Conservation (phyloP, 1,139 yeast genomes). For the Petasospora rhodanensis region DNA sequence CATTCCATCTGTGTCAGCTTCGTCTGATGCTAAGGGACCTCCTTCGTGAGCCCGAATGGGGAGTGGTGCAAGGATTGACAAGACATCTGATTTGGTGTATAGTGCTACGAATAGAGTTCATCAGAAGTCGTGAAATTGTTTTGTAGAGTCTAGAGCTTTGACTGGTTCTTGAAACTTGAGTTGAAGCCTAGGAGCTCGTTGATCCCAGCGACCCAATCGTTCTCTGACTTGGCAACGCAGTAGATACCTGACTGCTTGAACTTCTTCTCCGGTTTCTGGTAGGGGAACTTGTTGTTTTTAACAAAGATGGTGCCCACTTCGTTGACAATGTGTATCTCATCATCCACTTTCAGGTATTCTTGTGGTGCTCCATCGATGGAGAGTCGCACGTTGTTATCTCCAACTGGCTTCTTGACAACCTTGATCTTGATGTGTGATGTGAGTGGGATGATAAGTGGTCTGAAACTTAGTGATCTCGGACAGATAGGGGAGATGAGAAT, state of each 20-base stretch:
- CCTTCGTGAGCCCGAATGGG: constrained; percentile 88
- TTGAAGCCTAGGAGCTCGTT: constrained; percentile 88
- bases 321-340: constrained; percentile 66
- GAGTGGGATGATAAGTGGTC: constrained; percentile 80
- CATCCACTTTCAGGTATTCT: constrained; percentile 65
- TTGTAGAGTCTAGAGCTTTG: constrained; percentile 6
- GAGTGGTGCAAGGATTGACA: constrained; percentile 73
- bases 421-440: constrained; percentile 64
- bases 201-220: constrained; percentile 89
- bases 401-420: constrained; percentile 37
- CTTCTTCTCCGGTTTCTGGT: constrained; percentile 15
- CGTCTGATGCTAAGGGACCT: constrained; percentile 57
- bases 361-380: constrained; percentile 81
- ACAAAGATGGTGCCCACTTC: constrained; percentile 53
- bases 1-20: constrained; percentile 51
- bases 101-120: no score
- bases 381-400: constrained; percentile 43
- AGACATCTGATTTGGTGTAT: no score
- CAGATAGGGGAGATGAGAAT: constrained; percentile 85
- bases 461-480: constrained; percentile 78
- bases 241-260: constrained; percentile 59
- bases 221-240: constrained; percentile 78
- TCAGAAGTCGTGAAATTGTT: no score
- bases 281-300: constrained; percentile 40
- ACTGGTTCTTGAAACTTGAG: constrained; percentile 57